These are phyloP conservation scores for Leccinum disarticulatum DNA, from an alignment of 768 basidiomycete species.

Conservation along the genomic window DNA sequence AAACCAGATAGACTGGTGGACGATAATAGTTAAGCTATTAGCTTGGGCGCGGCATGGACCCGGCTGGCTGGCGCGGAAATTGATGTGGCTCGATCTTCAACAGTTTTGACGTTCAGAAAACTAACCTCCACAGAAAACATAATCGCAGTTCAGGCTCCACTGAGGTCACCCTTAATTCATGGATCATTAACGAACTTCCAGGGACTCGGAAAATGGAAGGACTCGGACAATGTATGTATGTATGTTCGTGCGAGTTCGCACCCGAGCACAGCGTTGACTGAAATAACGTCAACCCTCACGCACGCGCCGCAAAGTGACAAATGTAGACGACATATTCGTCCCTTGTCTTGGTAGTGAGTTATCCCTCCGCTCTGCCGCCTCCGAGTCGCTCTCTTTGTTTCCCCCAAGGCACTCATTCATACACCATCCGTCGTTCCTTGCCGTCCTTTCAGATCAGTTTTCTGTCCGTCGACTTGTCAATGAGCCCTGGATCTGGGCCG, in stretches of 20 bases:
- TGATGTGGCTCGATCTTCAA: conserved; percentile 1
- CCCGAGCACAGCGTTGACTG: conserved; percentile 5
- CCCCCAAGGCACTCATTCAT: conserved; percentile 1
- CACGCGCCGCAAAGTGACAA: background rate
- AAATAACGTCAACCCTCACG: conserved; percentile 18
- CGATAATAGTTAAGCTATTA: background rate
- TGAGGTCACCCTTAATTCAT: background rate
- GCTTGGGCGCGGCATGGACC: background rate
- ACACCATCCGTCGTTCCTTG: background rate
- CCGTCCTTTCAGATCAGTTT: background rate
- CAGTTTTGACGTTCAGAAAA: background rate
- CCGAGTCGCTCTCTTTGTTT: background rate
- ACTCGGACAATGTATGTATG: background rate
- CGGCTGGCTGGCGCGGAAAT: background rate
- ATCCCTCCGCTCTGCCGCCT: conserved; percentile 9
- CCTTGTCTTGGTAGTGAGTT: conserved; percentile 13
- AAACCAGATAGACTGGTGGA: background rate
- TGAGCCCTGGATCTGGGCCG: conserved; percentile 4
- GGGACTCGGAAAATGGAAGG: background rate
- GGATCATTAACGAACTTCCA: background rate
- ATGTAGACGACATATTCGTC: conserved; percentile 3
- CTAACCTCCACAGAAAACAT: background rate
- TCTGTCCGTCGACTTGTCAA: conserved; percentile 6
- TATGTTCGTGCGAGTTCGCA: background rate
- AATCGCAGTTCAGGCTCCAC: background rate